phyloP scores from a whole-genome alignment of 768 basidiomycete species.

The Mycena capillaripes region DNA sequence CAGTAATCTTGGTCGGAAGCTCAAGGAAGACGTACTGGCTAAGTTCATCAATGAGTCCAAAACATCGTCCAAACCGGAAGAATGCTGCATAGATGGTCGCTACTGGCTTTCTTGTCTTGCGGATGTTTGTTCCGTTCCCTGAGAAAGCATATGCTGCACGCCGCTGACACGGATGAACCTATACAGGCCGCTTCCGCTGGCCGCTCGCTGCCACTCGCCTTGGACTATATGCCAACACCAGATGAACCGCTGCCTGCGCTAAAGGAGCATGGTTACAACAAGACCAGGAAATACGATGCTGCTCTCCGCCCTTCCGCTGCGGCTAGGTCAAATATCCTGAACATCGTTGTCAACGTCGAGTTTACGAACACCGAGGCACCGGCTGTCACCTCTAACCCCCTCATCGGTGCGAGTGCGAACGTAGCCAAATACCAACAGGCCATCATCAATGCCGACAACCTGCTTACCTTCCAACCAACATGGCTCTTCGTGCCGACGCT shows the following conservation, averaged over 20 bases:
- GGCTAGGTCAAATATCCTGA: neutral
- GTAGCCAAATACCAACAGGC: constrained; percentile 31
- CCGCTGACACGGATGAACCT: neutral
- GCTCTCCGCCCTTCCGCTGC: constrained; percentile 22
- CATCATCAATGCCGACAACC: constrained; percentile 19
- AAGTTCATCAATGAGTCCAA: neutral
- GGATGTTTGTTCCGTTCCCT: neutral
- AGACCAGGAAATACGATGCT: constrained; percentile 1
- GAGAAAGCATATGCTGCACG: neutral
- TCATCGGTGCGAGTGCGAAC: constrained; percentile 15
- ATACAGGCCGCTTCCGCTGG: constrained; percentile 1
- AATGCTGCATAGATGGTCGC: neutral
- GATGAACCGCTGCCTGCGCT: neutral
- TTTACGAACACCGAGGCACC: constrained; percentile 20
- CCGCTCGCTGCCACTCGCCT: neutral
- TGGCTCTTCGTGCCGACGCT: constrained; percentile 23
- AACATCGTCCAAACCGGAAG: neutral
- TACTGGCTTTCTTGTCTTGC: constrained; percentile 4
- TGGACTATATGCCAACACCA: neutral
- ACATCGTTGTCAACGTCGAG: constrained; percentile 21
- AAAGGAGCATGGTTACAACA: constrained; percentile 22
- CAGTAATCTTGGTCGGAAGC: neutral
- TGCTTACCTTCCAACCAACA: constrained; percentile 19
- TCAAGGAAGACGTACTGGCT: neutral
- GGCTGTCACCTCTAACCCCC: constrained; percentile 14